These are phyloP conservation scores for Diaporthe citri DNA, from an alignment of 2,329 filamentous ascomycete genomes.

Conservation along the genomic window DNA sequence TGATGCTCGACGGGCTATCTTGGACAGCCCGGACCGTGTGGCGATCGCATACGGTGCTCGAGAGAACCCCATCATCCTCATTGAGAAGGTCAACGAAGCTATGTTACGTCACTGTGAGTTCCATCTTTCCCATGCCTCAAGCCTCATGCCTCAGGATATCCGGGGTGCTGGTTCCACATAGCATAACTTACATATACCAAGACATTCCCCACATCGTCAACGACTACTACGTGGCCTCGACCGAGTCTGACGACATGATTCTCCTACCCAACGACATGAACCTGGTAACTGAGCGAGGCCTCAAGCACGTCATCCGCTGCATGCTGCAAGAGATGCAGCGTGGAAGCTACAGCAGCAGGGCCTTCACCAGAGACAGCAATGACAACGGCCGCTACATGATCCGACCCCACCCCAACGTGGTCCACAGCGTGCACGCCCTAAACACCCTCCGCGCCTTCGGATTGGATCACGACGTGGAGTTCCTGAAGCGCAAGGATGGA, in stretches of 20 bases:
- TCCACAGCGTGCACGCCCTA: not conserved
- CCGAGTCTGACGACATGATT: not conserved
- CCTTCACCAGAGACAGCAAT: not conserved
- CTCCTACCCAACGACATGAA: not conserved
- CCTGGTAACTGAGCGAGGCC: not conserved
- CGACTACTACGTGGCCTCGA: not conserved
- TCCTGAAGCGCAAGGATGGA: not conserved
- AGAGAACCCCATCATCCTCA: not conserved
- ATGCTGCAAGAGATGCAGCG: not conserved
- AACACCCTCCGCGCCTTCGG: not conserved
- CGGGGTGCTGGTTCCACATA: too few relatives aligned
- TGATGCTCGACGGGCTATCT: not conserved
- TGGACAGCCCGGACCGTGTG: not conserved
- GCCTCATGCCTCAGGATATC: accelerated
- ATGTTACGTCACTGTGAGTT: not conserved
- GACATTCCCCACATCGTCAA: not conserved
- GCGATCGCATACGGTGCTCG: not conserved
- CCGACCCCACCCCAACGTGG: not conserved
- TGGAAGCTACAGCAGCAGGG: not conserved
- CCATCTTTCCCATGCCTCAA: accelerated
- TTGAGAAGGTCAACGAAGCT: not conserved
- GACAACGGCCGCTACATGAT: not conserved
- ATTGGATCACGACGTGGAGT: not conserved
- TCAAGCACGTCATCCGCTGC: not conserved
- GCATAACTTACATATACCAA: too few relatives aligned